A percentile compares a stretch with the other conserved stretches of the same genome.
These are phyloP conservation scores for Aphanoascus verrucosus DNA, from an alignment of 2,329 filamentous ascomycete species.

Conservation along the genomic window DNA sequence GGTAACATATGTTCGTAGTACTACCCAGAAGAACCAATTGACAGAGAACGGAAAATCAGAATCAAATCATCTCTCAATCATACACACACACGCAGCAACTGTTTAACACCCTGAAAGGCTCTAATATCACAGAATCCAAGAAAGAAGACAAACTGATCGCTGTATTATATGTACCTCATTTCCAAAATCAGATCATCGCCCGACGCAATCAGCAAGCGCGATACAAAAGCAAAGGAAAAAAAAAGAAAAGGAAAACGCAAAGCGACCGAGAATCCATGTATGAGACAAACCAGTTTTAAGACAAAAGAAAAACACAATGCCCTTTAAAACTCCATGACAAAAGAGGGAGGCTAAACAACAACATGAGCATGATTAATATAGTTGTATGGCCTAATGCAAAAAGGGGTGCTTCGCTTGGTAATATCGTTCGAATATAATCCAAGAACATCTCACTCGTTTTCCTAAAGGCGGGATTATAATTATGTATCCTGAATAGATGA, in stretches of 20 bases:
- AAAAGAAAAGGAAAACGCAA: neutral
- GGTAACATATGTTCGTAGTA: no score
- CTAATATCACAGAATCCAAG: no score
- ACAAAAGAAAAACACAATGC: neutral
- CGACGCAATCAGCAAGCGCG: no score
- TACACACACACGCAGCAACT: no score
- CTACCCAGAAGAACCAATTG: no score
- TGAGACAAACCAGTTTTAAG: neutral
- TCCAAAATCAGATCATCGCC: no score
- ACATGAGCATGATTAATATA: neutral
- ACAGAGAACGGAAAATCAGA: no score
- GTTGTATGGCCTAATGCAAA: neutral
- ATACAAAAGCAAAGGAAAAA: no score
- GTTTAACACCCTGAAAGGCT: no score
- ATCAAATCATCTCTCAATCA: no score
- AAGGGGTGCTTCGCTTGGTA: neutral
- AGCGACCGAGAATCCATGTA: neutral
- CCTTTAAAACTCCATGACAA: neutral
- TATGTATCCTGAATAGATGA: neutral
- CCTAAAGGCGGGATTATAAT: conserved; percentile 1
- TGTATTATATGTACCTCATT: no score
- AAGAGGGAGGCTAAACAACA: neutral
- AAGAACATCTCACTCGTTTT: neutral
- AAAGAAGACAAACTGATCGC: no score
- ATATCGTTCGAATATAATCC: neutral